Evolutionary conservation across 2,329 filamentous ascomycete genomes (phyloP).

Genomic region (Eutypella sp.): DNA sequence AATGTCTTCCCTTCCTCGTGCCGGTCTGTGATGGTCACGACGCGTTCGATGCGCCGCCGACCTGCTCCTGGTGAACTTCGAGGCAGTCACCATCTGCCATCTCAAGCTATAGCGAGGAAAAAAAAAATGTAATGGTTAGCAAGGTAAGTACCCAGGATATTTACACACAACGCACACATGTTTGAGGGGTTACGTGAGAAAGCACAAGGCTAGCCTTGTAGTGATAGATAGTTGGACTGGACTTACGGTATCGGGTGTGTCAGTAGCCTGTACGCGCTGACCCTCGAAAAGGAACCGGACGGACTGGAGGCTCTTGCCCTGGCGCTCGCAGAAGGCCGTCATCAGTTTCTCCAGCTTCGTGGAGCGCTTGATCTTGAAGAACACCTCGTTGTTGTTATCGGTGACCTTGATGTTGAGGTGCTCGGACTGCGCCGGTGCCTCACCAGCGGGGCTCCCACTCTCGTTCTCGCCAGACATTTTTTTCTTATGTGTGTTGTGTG

Average conservation of each 20-base stretch:
- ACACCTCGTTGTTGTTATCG: slow-evolving; percentile 98
- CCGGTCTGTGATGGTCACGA: slow-evolving; percentile 16
- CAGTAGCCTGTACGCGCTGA: slow-evolving; percentile 80
- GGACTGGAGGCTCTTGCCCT: slow-evolving; percentile 78
- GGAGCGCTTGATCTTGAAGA: slow-evolving; percentile 99
- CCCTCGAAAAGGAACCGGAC: slow-evolving; percentile 96
- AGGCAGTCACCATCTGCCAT: slow-evolving; percentile 96
- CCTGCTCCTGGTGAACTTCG: slow-evolving; percentile 97
- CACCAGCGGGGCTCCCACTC: slow-evolving; percentile 40
- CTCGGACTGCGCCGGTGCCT: slow-evolving; percentile 53
- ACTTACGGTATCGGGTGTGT: slow-evolving; percentile 89
- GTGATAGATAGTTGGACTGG: no score
- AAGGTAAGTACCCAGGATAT: slow-evolving; percentile 1
- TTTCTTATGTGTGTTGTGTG: slow-evolving; percentile 1
- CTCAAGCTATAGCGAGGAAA: slow-evolving; percentile 61
- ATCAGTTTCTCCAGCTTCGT: slow-evolving; percentile 97
- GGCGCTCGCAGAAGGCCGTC: slow-evolving; percentile 94
- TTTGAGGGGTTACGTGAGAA: no score
- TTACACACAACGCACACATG: slow-evolving; percentile 1
- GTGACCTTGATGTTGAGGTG: slow-evolving; percentile 99
- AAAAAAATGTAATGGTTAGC: slow-evolving; percentile 4
- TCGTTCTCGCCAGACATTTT: slow-evolving; percentile 50
- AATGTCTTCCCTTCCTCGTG: no score
- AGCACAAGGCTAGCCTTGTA: no score
- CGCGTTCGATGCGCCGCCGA: slow-evolving; percentile 61